Evolutionary conservation across 108 stramenopile genomes (phyloP), one percentile per base, ranked within the genome.

Genomic region (Skeletonema costatum): DNA sequence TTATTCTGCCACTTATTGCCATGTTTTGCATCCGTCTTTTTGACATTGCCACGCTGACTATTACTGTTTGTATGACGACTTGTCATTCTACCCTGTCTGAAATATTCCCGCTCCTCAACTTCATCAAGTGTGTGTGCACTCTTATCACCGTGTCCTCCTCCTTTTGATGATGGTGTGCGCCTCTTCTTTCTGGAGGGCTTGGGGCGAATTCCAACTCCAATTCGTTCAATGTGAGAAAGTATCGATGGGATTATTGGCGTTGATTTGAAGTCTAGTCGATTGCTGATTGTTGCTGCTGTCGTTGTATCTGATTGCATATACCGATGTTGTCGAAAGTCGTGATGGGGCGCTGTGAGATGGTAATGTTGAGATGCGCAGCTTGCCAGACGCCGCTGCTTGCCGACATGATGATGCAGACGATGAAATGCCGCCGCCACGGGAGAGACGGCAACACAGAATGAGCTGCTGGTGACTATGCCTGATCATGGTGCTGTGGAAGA

Each of bases 141-240:
- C 17, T 25, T 70, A 12, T 21, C 39, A 56, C 51, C 75, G 19
- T 64, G 42, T 75, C 16, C 11, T 60, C 16, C 11, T 60, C 41
- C 29, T 13, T 41, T 31, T 32, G 33, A 36, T 8, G 59, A 32
- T 46, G 60, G 16, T 12, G 59, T 46, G 35, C 66, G 56, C 58
- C 62, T 77, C 51, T 60, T 68, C 17, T 71, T 63, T 66, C 68
- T 53, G 21, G 68, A 38, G 6, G 31, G 63, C 32, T 73, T 63
- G 68, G 75, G 29, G 58, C 64, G 50, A 60, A 87, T 81, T 7
- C 91, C 92, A 0, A 92, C 89, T 21, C 92, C 92, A 68, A 92
- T 84, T 29, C 63, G 51, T 62, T 87, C 61, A 39, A 92, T 92
- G 62, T 92, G 80, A 19, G 80, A 46, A 11, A 89, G 72, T 64